These are phyloP conservation scores for Balamuthia mandrillaris DNA, from an alignment of 208 protist genomes.

Conservation along the genomic window DNA sequence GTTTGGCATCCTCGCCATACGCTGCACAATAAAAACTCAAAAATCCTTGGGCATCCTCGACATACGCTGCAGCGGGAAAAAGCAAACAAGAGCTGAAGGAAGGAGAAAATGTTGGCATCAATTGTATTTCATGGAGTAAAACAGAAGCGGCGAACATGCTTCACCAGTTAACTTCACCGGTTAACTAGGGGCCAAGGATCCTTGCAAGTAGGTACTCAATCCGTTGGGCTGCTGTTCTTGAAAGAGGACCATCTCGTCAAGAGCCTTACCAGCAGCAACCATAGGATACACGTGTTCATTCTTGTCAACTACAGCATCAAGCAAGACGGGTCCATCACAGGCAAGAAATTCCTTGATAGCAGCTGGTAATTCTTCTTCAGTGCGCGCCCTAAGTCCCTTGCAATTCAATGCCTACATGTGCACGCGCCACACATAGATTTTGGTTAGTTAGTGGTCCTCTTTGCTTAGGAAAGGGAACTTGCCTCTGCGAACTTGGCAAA, in stretches of 20 bases:
- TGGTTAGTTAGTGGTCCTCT: neutral
- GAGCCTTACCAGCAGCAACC: constrained; percentile 24
- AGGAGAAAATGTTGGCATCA: too few species aligned
- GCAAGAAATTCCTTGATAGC: constrained; percentile 55
- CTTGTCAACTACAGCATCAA: constrained; percentile 44
- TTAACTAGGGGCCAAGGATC: too few species aligned
- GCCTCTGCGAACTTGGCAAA: constrained; percentile 59
- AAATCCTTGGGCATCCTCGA: too few species aligned
- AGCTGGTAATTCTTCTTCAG: constrained; percentile 7
- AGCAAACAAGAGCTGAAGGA: too few species aligned
- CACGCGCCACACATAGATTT: neutral
- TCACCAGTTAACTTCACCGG: too few species aligned
- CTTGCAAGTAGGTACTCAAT: too few species aligned
- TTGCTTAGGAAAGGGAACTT: neutral
- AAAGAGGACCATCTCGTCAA: constrained; percentile 46
- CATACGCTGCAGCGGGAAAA: too few species aligned
- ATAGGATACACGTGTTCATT: constrained; percentile 45
- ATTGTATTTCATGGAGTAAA: too few species aligned
- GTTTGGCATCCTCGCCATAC: too few species aligned
- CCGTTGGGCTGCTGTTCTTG: too few species aligned
- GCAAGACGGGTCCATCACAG: constrained; percentile 38
- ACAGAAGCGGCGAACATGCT: too few species aligned
- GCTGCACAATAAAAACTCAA: too few species aligned
- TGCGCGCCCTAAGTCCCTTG: constrained; percentile 23
- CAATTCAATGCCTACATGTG: neutral